Base-by-base conservation (phyloP, 2,329 filamentous ascomycete genomes). In the Colletotrichum lentis region DNA sequence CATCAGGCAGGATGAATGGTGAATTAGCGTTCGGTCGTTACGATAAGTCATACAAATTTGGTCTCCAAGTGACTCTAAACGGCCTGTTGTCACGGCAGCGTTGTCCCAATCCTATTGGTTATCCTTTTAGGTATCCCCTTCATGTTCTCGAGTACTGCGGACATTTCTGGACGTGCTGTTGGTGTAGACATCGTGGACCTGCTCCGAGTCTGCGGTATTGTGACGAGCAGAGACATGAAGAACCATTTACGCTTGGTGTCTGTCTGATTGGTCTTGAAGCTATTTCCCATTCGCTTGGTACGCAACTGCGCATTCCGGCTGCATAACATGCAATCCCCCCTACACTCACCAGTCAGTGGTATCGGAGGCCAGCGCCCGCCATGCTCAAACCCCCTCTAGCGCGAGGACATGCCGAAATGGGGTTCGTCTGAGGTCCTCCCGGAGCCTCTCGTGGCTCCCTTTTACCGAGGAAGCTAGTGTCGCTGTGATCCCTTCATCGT, bases 371-470 rank as follows among this genome's bases (percentile, higher is more conserved):
- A 50, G 44, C 35, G 24, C 49, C 27, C 27, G 11, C 24, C 22
- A 43, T 20, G 50, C 31, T 27, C 18, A 31, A 37, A 43, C 55
- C 39, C 47, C 46, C 18, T 53, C 55, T 65, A 56, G 65, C 65
- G 65, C 62, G 43, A 68, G 62, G 65, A 68, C 65, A 68, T 68
- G 64, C 55, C 54, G 47, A 20, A 68, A 67, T 37, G 27, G 62
- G 55, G 57, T 60, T 43, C 55, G 37, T 58, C 18, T 59, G 53
- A 67, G 64, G 46, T 47, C 64, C 59, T 64, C 64, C 64, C 60
- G 60, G 64, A 67, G 64, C 64, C 64, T 67, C 64, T 58, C 43
- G 52, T 54, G 44, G 64, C 60, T 54, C 52, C 52, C 35, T 44
- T 47, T 27, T 67, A 31, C 53, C 53, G 64, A 58, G 31, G 35